phyloP scores from a whole-genome alignment of 768 basidiomycete species.

The Amanita jacksonii region DNA sequence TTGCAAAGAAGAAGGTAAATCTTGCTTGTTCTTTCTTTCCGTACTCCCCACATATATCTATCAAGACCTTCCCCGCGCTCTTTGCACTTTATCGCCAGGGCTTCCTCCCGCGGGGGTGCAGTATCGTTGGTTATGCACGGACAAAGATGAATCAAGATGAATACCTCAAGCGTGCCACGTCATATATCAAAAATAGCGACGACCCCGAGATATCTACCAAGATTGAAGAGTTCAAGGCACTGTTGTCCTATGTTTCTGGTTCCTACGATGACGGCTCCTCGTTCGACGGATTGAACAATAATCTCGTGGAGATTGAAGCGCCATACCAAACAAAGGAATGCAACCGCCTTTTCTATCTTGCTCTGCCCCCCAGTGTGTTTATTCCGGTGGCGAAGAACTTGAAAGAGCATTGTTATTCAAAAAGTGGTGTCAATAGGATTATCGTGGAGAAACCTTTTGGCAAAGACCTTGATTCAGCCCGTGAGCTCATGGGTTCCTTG shows the following conservation, averaged over 20 bases:
- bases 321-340: conserved; percentile 49
- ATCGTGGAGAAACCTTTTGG: conserved; percentile 99
- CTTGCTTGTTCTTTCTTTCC: not conserved
- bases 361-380: conserved; percentile 96
- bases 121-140: conserved; percentile 94
- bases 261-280: conserved; percentile 79
- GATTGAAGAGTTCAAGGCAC: conserved; percentile 76
- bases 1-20: conserved; percentile 94
- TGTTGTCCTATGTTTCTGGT: conserved; percentile 78
- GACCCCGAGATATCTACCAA: conserved; percentile 45
- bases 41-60: conserved; percentile 6
- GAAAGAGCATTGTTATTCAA: conserved; percentile 72
- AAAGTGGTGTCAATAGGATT: conserved; percentile 74
- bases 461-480: conserved; percentile 82
- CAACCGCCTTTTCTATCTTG: conserved; percentile 94
- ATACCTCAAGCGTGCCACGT: conserved; percentile 75
- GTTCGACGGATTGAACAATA: conserved; percentile 68
- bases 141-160: conserved; percentile 87
- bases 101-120: conserved; percentile 73
- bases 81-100: conserved; percentile 79
- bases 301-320: conserved; percentile 71
- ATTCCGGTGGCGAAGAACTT: conserved; percentile 78
- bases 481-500: conserved; percentile 66
- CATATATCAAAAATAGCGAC: conserved; percentile 78
- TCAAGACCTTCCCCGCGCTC: conserved; percentile 88